These are phyloP conservation scores for Blastocrithidia nonstop DNA, from an alignment of 208 protist genomes.

Conservation along the genomic window DNA sequence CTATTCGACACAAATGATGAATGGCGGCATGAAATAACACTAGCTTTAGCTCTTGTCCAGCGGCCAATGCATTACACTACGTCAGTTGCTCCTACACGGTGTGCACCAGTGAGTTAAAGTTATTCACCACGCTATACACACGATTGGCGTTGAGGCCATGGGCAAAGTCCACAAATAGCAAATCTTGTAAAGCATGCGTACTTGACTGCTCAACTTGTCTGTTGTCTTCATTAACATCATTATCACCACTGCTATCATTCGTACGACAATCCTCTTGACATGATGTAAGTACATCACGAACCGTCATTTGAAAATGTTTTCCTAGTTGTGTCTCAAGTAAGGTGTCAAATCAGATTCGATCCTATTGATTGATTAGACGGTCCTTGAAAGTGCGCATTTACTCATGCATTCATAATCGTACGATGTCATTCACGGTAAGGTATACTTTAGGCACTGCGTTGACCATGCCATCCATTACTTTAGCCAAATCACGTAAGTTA, in stretches of 20 bases:
- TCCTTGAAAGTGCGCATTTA: constrained; percentile 90
- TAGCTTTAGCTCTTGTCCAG: constrained; percentile 84
- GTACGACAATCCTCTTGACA: constrained; percentile 8
- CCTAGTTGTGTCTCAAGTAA: constrained; percentile 58
- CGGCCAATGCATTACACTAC: constrained; percentile 87
- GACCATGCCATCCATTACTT: constrained; percentile 94
- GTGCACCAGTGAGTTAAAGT: constrained; percentile 64
- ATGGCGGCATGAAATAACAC: constrained; percentile 97
- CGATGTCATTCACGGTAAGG: constrained; percentile 22
- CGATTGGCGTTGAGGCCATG: constrained; percentile 18
- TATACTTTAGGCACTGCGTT: constrained; percentile 65
- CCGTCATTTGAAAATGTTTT: constrained; percentile 66
- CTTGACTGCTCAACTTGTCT: neutral
- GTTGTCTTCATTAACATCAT: neutral
- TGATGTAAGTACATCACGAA: constrained; percentile 42
- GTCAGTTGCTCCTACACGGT: constrained; percentile 79
- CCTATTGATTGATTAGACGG: constrained; percentile 83
- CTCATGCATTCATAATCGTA: constrained; percentile 94
- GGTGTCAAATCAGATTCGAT: constrained; percentile 88
- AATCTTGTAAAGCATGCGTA: constrained; percentile 1
- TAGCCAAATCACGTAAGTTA: constrained; percentile 96
- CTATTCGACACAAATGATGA: constrained; percentile 92
- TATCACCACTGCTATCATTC: neutral
- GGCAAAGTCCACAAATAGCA: constrained; percentile 94
- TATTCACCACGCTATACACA: constrained; percentile 82